Evolutionary conservation across 2,329 filamentous ascomycete species (phyloP), one percentile per base, ranked within the genome.

Genomic region (Cladosporium velox): DNA sequence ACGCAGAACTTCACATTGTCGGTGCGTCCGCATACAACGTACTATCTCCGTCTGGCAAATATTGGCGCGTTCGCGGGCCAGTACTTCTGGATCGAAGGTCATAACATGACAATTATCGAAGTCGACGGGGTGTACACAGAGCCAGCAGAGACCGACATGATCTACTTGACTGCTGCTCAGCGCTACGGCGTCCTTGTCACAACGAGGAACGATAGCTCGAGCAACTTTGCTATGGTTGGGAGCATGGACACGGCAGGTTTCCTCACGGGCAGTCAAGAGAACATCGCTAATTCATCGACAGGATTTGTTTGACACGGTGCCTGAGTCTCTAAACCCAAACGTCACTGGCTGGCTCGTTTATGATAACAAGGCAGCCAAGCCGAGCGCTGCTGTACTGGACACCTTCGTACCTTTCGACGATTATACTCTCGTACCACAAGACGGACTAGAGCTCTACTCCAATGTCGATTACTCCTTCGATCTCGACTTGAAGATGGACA

Each of bases 401-500:
- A 84, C 86, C 14, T 87, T 92, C 58, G 79, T 88, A 28, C 85
- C 88, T 1, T 88, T 90, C 66, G 91, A 97, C 71, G 93, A 96
- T 74, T 87, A 90, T 69, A 83, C 79, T 0, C 84, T 96, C 0
- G 83, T 89, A 0, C 90, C 93, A 0, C 82, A 85, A 64, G 91
- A 96, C 73, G 84, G 86, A 55, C 80, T 87, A 76, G 79, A 83
- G 10, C 80, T 90, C 2, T 83, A 89, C 5, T 82, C 84, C 1
- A 80, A 87, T 8, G 88, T 91, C 0, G 87, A 90, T 76, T 83
- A 87, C 68, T 81, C 81, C 2, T 82, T 95, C 44, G 84, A 85
- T 52, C 82, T 95, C 8, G 77, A 83, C 41, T 66, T 84, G 70
- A 79, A 79, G 67, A 91, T 91, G 86, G 84, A 88, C 71, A 88